phyloP scores from a whole-genome alignment of 208 protist species.

The Zelonia costaricensis region DNA sequence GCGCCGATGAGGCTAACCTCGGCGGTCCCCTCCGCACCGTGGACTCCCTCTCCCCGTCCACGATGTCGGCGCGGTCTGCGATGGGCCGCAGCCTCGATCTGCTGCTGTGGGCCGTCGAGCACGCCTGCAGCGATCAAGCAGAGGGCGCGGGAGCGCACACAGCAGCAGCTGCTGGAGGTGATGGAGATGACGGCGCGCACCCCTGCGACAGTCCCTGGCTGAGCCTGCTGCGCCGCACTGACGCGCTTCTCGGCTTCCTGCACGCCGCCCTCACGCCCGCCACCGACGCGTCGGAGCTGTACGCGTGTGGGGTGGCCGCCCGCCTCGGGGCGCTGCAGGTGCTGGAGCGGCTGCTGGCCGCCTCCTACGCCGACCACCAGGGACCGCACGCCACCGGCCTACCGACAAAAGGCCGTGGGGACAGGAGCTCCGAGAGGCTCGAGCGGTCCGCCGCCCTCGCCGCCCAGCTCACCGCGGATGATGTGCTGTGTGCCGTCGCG shows the following conservation, averaged over 20 bases:
- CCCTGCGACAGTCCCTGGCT: not conserved
- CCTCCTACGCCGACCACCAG: not conserved
- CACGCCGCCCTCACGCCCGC: not conserved
- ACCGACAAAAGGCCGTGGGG: too few relatives aligned
- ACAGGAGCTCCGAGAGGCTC: not conserved
- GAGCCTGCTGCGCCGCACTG: not conserved
- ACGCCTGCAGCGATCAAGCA: not conserved
- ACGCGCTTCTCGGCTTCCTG: not conserved
- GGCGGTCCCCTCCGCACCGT: too few relatives aligned
- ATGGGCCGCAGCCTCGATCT: constrained; percentile 10
- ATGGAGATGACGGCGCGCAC: too few relatives aligned
- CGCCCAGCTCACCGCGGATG: not conserved
- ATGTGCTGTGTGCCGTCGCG: not conserved
- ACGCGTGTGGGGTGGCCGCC: constrained; percentile 4
- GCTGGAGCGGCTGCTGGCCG: constrained; percentile 9
- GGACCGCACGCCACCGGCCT: too few relatives aligned
- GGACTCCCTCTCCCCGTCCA: not conserved
- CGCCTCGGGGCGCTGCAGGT: not conserved
- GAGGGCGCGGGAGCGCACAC: not conserved
- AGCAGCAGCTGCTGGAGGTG: not conserved
- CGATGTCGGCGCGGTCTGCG: not conserved
- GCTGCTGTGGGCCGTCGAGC: constrained; percentile 7
- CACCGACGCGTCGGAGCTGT: not conserved
- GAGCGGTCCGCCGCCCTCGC: not conserved
- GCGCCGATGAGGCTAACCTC: too few relatives aligned